phyloP scores from a whole-genome alignment of 148 eudicot genomes.

The Hydrangea macrophylla region DNA sequence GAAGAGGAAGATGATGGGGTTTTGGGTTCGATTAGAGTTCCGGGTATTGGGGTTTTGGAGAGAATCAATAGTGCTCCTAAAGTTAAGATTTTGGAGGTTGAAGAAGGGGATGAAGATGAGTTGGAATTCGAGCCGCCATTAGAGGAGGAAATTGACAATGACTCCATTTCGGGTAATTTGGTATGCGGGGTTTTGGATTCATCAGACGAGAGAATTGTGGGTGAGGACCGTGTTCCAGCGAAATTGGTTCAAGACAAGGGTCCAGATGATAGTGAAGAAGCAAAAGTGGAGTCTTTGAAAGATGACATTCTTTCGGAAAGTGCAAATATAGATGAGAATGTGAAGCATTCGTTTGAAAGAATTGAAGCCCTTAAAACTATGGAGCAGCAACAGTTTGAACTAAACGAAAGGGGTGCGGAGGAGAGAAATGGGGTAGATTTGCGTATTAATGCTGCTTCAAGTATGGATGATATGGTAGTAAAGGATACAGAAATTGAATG shows the following conservation, averaged over 20 bases:
- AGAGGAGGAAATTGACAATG: conserved; percentile 10
- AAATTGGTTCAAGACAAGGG: conserved; percentile 11
- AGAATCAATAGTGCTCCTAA: conserved; percentile 22
- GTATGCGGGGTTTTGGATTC: conserved; percentile 5
- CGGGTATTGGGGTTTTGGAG: conserved; percentile 16
- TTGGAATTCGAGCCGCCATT: conserved; percentile 12
- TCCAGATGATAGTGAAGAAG: conserved; percentile 5
- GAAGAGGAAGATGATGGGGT: conserved; percentile 23
- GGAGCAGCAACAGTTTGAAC: neutral
- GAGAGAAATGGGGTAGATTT: neutral
- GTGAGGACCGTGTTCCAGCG: conserved; percentile 1
- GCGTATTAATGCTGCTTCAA: neutral
- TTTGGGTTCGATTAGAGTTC: conserved; percentile 24
- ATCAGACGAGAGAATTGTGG: conserved; percentile 6
- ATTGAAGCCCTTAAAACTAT: conserved; percentile 12
- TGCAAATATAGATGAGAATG: conserved; percentile 5
- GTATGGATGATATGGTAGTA: neutral
- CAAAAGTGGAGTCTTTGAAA: conserved; percentile 9
- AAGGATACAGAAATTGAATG: neutral
- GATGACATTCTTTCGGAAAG: neutral
- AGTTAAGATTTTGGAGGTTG: conserved; percentile 22
- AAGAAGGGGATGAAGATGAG: conserved; percentile 22
- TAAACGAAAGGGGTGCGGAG: neutral
- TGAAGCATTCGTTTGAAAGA: conserved; percentile 10
- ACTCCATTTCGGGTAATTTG: neutral